phyloP scores from a whole-genome alignment of 768 basidiomycete genomes.

The Kwoniella newhampshirensis region DNA sequence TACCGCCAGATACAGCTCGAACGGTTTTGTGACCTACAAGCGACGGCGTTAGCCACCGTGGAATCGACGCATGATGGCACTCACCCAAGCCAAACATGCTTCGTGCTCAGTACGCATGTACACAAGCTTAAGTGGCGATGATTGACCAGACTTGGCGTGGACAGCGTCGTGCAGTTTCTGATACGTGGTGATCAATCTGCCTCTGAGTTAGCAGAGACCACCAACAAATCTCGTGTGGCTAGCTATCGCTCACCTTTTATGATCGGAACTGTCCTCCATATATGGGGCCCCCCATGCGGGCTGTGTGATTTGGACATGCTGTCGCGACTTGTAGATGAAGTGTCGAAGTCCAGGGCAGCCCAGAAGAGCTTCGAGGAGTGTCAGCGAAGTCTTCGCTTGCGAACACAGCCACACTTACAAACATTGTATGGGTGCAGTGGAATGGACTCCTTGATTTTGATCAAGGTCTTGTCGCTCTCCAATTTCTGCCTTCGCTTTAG shows the following conservation, averaged over 20 bases:
- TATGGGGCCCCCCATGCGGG: conserved; percentile 88
- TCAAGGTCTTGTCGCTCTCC: conserved; percentile 61
- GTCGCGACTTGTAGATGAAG: conserved; percentile 89
- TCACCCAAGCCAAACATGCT: conserved; percentile 90
- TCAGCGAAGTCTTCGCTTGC: too few relatives aligned
- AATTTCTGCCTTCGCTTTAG: conserved; percentile 60
- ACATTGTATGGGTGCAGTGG: conserved; percentile 56
- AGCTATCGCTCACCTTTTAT: conserved; percentile 14
- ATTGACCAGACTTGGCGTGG: conserved; percentile 81
- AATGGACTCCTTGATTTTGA: conserved; percentile 56
- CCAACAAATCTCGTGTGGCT: neutral
- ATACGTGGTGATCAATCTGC: conserved; percentile 79
- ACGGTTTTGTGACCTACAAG: conserved; percentile 86
- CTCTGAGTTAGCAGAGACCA: neutral
- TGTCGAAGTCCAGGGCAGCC: conserved; percentile 88
- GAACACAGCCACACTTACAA: conserved; percentile 22
- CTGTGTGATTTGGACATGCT: conserved; percentile 82
- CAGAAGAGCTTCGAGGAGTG: conserved; percentile 59
- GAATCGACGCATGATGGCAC: conserved; percentile 38
- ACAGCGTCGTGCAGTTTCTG: conserved; percentile 83
- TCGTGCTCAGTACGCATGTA: conserved; percentile 83
- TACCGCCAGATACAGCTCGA: conserved; percentile 82
- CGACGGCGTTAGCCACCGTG: neutral
- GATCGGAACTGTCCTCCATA: conserved; percentile 57
- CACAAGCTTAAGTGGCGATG: conserved; percentile 74